Base-by-base conservation (phyloP, 768 basidiomycete species). In the Sarcodon aspratus region DNA sequence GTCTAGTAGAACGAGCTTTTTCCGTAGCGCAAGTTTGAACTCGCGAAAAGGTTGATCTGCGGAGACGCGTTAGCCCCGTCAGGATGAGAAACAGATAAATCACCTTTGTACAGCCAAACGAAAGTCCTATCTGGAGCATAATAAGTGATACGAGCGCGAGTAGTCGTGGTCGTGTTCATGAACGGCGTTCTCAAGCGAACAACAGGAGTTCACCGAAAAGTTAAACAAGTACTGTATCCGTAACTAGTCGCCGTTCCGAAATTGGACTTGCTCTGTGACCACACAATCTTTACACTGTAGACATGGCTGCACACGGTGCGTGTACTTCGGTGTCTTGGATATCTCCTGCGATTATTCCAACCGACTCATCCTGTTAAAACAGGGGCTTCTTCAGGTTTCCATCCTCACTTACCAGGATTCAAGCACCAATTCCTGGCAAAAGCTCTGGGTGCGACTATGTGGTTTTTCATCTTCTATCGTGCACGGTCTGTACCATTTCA, bases 381-480 rank as follows among this genome's bases (percentile, higher is more conserved):
- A 34, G n/a, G 33, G 33, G 17, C 34, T 44, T 40, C 4, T 44
- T 51, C 82, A 67, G 93, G 91, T 55, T 95, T 95, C 59, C 75
- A 91, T 64, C 92, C 92, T 36, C 92, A 92, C 62, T 73, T 92
- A 31, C 88, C 91, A 8, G 79, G 84, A 10, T 72, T 79, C 58
- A 78, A 72, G 59, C 80, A 92, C 66, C 78, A 75, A 51, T 79
- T 90, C 63, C 73, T 94, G 32, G 77, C 85, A 27, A 93, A 92
- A 66, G 80, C 79, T 52, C 71, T 96, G 42, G 93, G 93, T 45
- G 93, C 92, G 33, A 78, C 81, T 21, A 95, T 96, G 93, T 96
- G 93, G 93, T 95, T 95, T 79, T 96, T 93, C 73, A 92, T 96
- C 63, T 95, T 96, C 73, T 96, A 94, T 68, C 82, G 93, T 49